Base-by-base conservation (phyloP, 352 stramenopile species). In the Saprolegnia diclina region DNA sequence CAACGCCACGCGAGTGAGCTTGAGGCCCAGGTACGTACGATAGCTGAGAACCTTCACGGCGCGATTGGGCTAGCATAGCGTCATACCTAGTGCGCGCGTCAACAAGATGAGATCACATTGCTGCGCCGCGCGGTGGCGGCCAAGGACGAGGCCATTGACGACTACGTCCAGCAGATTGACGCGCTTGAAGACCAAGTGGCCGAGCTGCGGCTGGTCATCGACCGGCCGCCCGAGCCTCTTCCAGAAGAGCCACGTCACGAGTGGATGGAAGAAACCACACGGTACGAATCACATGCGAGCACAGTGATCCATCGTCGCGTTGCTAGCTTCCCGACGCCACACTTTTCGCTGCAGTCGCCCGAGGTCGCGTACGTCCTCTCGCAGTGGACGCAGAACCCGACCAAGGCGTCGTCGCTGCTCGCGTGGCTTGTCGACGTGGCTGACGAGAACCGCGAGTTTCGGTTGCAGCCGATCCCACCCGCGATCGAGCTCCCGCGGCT, bases 311-410 rank as follows among this genome's bases (percentile, higher is more conserved):
- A 54, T 5, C n/a, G 46, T 6, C 21, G 45, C 18, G 18, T 52
- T 52, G 11, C 4, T 59, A 59, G 57, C 11, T 56, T 90, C 61
- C 85, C 85, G 54, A 91, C 83, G 44, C 85, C 83, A 26, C 75
- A 79, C 42, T 93, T 93, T 61, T 79, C 88, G 42, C 44, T 93
- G 45, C 74, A 91, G 50, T 91, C 83, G 21, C 79, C 81, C 4
- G 85, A 91, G 54, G 81, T 93, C n/a, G 74, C 81, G 18, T 91
- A 91, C 40, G 52, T 91, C 37, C 74, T 93, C 9, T 67, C 72
- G 35, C 69, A 77, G 26, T 93, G 83, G 85, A 91, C 85, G 7
- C 71, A 73, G 9, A 88, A 90, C 62, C 64, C 79, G 5, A 80
- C 80, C 50, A 91, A 93, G 66, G 73, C 85, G 44, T 75, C 88